phyloP scores from a whole-genome alignment of 352 stramenopile genomes.

The Globisporangium perplexum region DNA sequence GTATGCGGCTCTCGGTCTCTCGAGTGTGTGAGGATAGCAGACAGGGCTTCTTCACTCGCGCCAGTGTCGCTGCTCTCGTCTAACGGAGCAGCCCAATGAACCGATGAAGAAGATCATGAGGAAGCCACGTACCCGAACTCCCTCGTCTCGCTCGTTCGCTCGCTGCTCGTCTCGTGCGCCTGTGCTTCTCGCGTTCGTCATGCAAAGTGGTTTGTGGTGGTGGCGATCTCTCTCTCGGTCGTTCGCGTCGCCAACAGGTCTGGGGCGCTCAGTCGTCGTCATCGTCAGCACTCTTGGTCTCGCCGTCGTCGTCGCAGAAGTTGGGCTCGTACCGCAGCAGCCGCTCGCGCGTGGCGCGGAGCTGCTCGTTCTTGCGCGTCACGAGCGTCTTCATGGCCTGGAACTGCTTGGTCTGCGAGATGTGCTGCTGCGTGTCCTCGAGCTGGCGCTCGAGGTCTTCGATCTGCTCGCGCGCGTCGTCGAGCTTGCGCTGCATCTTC shows the following conservation, averaged over 20 bases:
- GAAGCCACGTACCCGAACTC: not conserved
- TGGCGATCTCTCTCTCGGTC: not conserved
- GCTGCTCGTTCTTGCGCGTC: conserved; percentile 76
- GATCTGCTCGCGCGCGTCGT: conserved; percentile 40
- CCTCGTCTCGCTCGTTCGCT: not conserved
- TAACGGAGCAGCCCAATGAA: conserved; percentile 1
- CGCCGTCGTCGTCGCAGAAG: conserved; percentile 28
- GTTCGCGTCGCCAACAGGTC: not conserved
- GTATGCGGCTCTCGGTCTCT: not conserved
- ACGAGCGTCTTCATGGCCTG: conserved; percentile 82
- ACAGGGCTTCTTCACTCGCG: conserved; percentile 3
- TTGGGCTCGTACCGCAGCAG: conserved; percentile 76
- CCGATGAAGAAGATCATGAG: conserved; percentile 3
- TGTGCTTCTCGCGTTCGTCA: not conserved
- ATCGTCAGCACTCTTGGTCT: conserved; percentile 44
- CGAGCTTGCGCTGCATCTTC: conserved; percentile 51
- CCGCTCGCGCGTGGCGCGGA: conserved; percentile 54
- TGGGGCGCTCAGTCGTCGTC: conserved; percentile 26
- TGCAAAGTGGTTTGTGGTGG: not conserved
- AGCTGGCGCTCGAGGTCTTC: conserved; percentile 52
- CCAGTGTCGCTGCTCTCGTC: not conserved
- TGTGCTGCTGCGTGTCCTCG: conserved; percentile 57
- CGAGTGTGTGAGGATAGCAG: conserved; percentile 1
- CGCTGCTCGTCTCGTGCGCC: not conserved
- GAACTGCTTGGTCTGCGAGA: conserved; percentile 81